These are phyloP conservation scores for Pachyrhizus erosus DNA, from an alignment of 306 rosid genomes.

Conservation along the genomic window DNA sequence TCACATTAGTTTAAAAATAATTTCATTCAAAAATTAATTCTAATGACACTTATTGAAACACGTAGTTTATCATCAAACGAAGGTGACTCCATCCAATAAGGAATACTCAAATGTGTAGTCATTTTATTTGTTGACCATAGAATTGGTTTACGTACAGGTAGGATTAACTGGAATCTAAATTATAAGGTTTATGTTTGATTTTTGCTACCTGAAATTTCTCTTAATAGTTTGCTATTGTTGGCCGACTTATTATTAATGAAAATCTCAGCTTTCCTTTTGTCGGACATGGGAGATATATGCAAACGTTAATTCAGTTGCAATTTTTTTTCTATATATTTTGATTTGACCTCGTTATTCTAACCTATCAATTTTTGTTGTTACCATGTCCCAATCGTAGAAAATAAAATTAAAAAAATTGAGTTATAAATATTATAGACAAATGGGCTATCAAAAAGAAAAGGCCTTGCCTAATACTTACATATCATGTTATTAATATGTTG, in stretches of 20 bases:
- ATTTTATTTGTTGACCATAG: not conserved
- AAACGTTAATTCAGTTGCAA: not conserved
- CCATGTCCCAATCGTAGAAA: slow-evolving; percentile 11
- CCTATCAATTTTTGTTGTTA: slow-evolving; percentile 15
- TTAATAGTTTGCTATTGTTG: not conserved
- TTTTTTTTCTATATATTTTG: not conserved
- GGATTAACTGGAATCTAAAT: not conserved
- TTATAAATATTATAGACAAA: not conserved
- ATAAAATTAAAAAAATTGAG: not conserved
- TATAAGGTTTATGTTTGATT: not conserved
- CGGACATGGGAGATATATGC: not conserved
- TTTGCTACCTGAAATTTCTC: not conserved
- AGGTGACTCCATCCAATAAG: not conserved
- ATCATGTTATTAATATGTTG: not conserved
- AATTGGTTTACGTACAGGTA: not conserved
- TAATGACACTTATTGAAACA: no score
- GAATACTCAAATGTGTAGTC: not conserved
- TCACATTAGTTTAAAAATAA: no score
- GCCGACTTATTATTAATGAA: not conserved
- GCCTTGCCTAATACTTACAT: not conserved
- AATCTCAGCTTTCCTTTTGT: not conserved
- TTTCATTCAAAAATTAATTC: no score
- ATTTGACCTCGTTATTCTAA: slow-evolving; percentile 15
- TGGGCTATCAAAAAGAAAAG: not conserved
- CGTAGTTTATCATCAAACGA: not conserved